Evolutionary conservation across 2,329 filamentous ascomycete genomes (phyloP), one percentile per base, ranked within the genome.

Genomic region (Pseudogymnoascus sp.): DNA sequence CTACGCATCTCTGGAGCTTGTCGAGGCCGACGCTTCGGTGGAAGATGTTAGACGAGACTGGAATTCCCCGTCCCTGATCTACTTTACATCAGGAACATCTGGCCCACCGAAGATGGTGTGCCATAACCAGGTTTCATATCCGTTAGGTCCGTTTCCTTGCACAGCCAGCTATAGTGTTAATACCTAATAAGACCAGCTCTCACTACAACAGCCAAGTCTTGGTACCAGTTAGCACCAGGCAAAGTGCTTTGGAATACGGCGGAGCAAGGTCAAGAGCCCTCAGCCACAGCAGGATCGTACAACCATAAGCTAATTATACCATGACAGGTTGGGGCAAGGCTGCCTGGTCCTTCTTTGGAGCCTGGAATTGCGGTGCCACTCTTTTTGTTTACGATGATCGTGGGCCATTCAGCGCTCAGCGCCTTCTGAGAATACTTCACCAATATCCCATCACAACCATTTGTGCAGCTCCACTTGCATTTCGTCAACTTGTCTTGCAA

Each of bases 91-190:
- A 11, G 75, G 76, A 3, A 77, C 76, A 3, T 76, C 76, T 1
- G 75, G 75, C 0, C 72, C 73, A 5, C 75, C 75, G 3, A 77
- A 77, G 65, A 76, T 77, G 73, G 75, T 77, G 7, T 69, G 72
- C 23, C 75, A 77, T 65, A 75, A 74, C 56, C 75, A 77, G 37
- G 72, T 75, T 6, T 76, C 75, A 2, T 77, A 76, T 64, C 76
- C 76, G 1, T 66, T 77, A n/a, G 74, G 68, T 69, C 59, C 56
- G 67, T 35, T 11, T 23, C 3, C 19, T 60, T 17, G 33, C 15
- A 4, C 53, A 6, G 1, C 1, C 61, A n/a, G 10, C 50, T 50
- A 5, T 29, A 26, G 21, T 50, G 15, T 15, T 23, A 23, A 29
- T 29, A 50, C n/a, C 44, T 50, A 11, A 59, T 46, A 23, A 35